Evolutionary conservation across 495 filamentous ascomycete genomes (phyloP), one percentile per base, ranked within the genome.

Genomic region (Beverwykella pulmonaria): DNA sequence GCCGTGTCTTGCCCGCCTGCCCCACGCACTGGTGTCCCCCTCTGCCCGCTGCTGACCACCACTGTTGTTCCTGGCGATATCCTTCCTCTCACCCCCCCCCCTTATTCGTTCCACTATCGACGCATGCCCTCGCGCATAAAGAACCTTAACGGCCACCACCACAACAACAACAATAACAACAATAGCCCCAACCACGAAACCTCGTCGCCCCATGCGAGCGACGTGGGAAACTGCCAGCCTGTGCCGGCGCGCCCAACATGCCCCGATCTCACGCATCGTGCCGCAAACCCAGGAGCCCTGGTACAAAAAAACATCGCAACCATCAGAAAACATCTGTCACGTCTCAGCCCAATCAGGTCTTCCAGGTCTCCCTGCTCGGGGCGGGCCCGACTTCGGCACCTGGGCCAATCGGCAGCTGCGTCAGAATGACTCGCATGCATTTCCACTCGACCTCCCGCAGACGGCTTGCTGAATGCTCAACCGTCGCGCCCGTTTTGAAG

Each of bases 401-500:
- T 10, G 4, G 3, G 4, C 48, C 48, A 50, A 50, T 50, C 48
- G 25, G 25, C 48, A 27, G 7, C 20, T 17, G 48, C 22, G 12
- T 50, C 48, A 19, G 48, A 23, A 50, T 27, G 48, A 50, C 48
- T 25, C 25, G 48, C 48, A 50, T 50, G 20, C 7, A 7, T 25
- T 50, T 8, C 12, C 20, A 50, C 20, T 8, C 48, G 12, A 10
- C n/a, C 44, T 22, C 6, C 48, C 48, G 22, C 25, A 27, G 5
- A 19, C 48, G 20, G 6, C 5, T 26, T 25, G 6, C 3, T 8
- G 3, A 50, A 27, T 25, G 6, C 3, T 8, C 20, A 50, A 27
- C 20, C 48, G 48, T 10, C 48, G 48, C 52, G 20, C 52, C 52
- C 26, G 15, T 54, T 22, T 4, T 61, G 59, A 52, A 36, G 27